phyloP scores from a whole-genome alignment of 495 filamentous ascomycete species.

The Copromyces sp. region DNA sequence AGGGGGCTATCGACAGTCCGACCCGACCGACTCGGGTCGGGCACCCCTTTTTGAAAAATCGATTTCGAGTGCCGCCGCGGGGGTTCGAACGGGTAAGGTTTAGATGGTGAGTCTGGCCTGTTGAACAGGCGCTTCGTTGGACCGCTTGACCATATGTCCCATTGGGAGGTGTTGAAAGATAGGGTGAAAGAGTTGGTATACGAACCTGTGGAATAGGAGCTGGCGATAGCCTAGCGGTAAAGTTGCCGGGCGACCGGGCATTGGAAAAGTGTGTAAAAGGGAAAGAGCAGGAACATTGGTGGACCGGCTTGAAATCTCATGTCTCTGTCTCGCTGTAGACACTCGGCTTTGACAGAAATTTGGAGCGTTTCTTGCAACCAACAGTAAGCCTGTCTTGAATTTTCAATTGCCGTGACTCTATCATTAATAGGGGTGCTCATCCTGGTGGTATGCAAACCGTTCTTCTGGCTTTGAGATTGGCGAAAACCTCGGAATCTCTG shows the following conservation, averaged over 20 bases:
- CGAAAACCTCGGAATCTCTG: background rate
- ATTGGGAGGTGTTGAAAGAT: background rate
- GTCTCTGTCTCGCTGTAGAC: background rate
- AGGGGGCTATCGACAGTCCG: background rate
- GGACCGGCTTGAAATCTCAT: background rate
- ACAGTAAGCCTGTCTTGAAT: background rate
- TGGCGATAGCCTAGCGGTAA: background rate
- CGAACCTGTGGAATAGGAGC: background rate
- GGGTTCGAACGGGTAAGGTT: background rate
- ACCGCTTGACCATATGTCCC: background rate
- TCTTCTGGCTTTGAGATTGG: background rate
- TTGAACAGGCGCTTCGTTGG: background rate
- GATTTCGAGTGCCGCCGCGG: background rate
- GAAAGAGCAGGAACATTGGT: background rate
- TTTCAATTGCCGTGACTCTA: background rate
- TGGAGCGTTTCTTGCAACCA: background rate
- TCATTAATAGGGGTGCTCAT: background rate
- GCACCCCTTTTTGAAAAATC: background rate
- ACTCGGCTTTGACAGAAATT: background rate
- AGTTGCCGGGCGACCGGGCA: background rate
- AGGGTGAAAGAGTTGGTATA: background rate
- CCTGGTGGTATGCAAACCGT: background rate
- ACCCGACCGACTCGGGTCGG: background rate
- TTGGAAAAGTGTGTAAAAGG: background rate
- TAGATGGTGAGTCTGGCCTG: background rate